Conservation (phyloP, 306 rosid genomes). For the Senna siamea region DNA sequence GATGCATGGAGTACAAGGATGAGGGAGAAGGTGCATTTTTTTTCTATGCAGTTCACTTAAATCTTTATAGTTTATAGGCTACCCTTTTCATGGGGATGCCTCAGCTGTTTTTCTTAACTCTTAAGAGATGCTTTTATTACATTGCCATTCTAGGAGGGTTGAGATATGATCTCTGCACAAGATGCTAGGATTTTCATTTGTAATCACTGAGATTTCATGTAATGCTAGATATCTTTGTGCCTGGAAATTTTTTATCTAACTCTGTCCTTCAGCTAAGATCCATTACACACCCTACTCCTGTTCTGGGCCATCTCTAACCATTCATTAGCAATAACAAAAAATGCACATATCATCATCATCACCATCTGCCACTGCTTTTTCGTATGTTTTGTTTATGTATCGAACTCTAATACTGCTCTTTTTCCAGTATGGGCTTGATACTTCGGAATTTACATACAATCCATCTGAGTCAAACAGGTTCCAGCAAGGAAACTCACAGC, state of each 20-base stretch:
- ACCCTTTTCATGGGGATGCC: neutral
- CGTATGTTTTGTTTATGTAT: constrained; percentile 23
- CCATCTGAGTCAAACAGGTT: constrained; percentile 83
- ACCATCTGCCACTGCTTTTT: constrained; percentile 16
- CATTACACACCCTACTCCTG: constrained; percentile 1
- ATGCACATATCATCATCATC: neutral
- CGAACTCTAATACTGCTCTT: constrained; percentile 9
- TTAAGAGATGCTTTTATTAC: neutral
- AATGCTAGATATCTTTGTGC: too few species aligned
- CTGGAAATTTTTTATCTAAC: too few species aligned
- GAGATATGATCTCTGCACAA: neutral
- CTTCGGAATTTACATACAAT: constrained; percentile 92
- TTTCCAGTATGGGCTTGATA: constrained; percentile 94
- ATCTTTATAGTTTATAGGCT: neutral
- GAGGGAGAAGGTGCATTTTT: constrained; percentile 89
- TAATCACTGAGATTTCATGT: too few species aligned
- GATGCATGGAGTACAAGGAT: constrained; percentile 99
- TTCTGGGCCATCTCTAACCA: constrained; percentile 12
- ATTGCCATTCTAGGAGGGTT: neutral
- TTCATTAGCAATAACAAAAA: neutral
- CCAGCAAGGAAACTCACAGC: constrained; percentile 78
- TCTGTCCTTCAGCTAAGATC: constrained; percentile 15
- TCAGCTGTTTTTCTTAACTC: neutral
- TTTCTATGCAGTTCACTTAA: neutral
- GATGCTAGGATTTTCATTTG: neutral